Evolutionary conservation across 352 stramenopile species (phyloP).

Genomic region (Pythium chondricola): DNA sequence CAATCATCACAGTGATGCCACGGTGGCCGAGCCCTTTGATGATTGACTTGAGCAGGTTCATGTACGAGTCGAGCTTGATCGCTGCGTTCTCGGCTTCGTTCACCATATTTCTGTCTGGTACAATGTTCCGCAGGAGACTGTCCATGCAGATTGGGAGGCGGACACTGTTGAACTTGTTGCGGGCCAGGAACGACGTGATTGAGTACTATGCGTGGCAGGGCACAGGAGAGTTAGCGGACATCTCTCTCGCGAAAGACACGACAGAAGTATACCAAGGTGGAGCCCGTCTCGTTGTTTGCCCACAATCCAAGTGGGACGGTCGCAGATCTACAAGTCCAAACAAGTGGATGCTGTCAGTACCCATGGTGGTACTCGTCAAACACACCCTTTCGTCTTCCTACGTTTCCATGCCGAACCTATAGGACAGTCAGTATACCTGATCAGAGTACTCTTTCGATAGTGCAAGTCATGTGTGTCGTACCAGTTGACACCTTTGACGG

Average conservation of each 20-base stretch:
- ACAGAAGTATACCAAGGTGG: slow-evolving; percentile 24
- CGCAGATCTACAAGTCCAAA: slow-evolving; percentile 21
- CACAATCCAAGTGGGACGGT: slow-evolving; percentile 33
- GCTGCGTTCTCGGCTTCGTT: slow-evolving; percentile 49
- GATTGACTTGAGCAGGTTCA: slow-evolving; percentile 32
- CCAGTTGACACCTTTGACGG: slow-evolving; percentile 72
- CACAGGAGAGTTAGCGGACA: too few relatives aligned
- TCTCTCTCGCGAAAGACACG: not conserved
- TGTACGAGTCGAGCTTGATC: slow-evolving; percentile 32
- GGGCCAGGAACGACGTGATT: slow-evolving; percentile 51
- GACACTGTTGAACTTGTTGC: slow-evolving; percentile 78
- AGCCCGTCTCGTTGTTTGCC: slow-evolving; percentile 48
- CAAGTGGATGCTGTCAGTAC: slow-evolving; percentile 15
- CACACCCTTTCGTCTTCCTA: too few relatives aligned
- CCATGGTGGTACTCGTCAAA: not conserved
- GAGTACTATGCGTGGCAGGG: slow-evolving; percentile 29
- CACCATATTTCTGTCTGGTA: slow-evolving; percentile 27
- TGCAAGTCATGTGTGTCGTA: too few relatives aligned
- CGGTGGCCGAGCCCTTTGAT: slow-evolving; percentile 31
- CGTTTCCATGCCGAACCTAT: slow-evolving; percentile 43
- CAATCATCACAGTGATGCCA: slow-evolving; percentile 36
- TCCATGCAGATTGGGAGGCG: slow-evolving; percentile 56
- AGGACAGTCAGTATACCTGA: not conserved
- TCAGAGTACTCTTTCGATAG: too few relatives aligned
- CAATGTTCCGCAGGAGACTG: slow-evolving; percentile 16